A percentile compares a stretch with the other conserved stretches of the same genome.
Conservation (phyloP, 345 rosid species). For the Psidium guajava region DNA sequence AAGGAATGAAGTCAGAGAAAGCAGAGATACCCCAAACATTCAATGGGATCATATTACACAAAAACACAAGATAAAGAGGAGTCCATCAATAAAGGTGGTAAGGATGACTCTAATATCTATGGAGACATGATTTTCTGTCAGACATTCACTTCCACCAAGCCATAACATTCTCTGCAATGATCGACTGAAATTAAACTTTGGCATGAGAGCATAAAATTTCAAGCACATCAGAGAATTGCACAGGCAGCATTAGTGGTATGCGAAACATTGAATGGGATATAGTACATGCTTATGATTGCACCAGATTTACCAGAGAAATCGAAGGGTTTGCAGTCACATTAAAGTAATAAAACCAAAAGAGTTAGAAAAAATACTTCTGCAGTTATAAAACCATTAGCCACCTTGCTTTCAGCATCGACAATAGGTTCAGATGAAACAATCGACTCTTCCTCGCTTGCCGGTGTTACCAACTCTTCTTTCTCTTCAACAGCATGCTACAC, state of each 20-base stretch:
- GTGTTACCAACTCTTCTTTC: conserved; percentile 19
- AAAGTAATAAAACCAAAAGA: background rate
- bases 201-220: background rate
- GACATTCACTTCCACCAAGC: background rate
- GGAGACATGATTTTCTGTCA: background rate
- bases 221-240: background rate
- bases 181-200: background rate
- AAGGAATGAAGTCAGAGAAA: background rate
- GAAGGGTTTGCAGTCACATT: background rate
- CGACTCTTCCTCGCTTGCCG: conserved; percentile 20
- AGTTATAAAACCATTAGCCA: conserved; percentile 19
- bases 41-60: background rate
- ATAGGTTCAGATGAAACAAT: conserved; percentile 24
- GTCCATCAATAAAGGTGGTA: background rate
- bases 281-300: background rate
- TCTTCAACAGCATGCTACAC: conserved; percentile 27
- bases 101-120: background rate
- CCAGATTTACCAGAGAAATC: background rate
- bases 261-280: background rate
- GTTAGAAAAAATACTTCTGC: conserved; percentile 13
- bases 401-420: conserved; percentile 22
- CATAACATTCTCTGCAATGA: background rate
- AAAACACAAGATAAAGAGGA: background rate
- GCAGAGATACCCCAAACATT: background rate
- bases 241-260: background rate